phyloP scores from a whole-genome alignment of 768 basidiomycete genomes.

The Boletus tomentosulus region DNA sequence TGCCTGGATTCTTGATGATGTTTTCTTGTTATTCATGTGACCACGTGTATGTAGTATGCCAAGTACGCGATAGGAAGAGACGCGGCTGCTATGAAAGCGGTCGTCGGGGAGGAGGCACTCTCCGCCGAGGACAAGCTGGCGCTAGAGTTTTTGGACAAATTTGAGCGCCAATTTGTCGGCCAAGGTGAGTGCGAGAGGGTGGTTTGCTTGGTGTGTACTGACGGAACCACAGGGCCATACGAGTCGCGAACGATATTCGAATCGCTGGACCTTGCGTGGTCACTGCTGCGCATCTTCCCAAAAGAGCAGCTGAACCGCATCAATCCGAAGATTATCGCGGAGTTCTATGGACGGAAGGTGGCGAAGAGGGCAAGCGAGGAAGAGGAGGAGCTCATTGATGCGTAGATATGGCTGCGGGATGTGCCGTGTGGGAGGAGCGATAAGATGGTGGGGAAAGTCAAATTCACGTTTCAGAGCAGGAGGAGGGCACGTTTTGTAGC shows the following conservation, averaged over 20 bases:
- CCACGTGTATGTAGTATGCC: constrained; percentile 68
- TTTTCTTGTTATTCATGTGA: constrained; percentile 12
- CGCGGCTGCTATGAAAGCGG: constrained; percentile 98
- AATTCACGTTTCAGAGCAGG: constrained; percentile 10
- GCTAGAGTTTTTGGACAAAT: constrained; percentile 95
- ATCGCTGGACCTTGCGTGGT: constrained; percentile 96
- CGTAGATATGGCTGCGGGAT: constrained; percentile 34
- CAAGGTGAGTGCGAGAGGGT: constrained; percentile 63
- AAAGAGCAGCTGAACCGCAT: constrained; percentile 98
- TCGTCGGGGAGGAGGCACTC: constrained; percentile 97
- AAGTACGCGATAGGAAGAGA: constrained; percentile 98
- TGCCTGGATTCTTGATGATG: constrained; percentile 20
- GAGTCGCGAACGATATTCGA: constrained; percentile 97
- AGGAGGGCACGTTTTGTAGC: constrained; percentile 15
- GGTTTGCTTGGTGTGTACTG: too few species aligned
- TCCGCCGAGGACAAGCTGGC: constrained; percentile 95
- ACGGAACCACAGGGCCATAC: constrained; percentile 62
- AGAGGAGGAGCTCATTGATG: constrained; percentile 59
- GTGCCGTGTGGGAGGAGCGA: constrained; percentile 6
- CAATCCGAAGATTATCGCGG: constrained; percentile 91
- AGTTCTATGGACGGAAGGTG: constrained; percentile 87
- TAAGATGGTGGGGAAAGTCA: constrained; percentile 17
- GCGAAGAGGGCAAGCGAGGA: constrained; percentile 55
- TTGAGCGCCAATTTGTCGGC: constrained; percentile 95
- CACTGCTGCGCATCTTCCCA: constrained; percentile 94